These are phyloP conservation scores for Ceratobasidium papillatum DNA, from an alignment of 1,284 basidiomycete genomes.

Conservation along the genomic window DNA sequence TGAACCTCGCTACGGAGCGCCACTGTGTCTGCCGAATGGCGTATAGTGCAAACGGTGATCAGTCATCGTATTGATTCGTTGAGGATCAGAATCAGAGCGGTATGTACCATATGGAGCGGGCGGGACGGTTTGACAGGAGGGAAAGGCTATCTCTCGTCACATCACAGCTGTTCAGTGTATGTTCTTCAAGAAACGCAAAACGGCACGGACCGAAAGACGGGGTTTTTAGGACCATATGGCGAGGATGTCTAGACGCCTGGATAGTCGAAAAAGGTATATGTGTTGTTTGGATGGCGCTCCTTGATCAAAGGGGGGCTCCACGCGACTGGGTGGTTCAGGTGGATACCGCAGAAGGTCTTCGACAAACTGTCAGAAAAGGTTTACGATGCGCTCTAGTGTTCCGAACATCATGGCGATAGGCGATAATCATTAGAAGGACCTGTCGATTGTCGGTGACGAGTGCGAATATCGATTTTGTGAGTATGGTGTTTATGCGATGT, in stretches of 20 bases:
- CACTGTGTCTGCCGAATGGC: not conserved
- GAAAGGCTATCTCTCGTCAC: constrained; percentile 5
- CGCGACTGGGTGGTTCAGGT: not conserved
- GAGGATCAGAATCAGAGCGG: not conserved
- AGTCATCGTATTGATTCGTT: not conserved
- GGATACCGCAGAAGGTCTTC: not conserved
- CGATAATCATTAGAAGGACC: not conserved
- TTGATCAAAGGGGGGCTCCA: not conserved
- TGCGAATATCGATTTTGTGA: not conserved
- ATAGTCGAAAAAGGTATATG: not conserved
- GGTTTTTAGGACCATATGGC: not conserved
- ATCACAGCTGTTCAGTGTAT: not conserved
- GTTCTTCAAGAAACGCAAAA: not conserved
- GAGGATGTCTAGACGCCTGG: not conserved
- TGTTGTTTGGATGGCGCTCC: not conserved
- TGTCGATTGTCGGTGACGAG: not conserved
- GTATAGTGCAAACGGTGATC: constrained; percentile 5
- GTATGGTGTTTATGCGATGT: not conserved
- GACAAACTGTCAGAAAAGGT: not conserved
- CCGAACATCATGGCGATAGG: not conserved
- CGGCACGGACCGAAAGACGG: not conserved
- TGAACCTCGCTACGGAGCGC: not conserved
- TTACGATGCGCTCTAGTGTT: not conserved
- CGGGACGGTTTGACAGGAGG: not conserved
- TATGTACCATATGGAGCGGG: not conserved